Evolutionary conservation across 2,329 filamentous ascomycete genomes (phyloP), one percentile per base, ranked within the genome.

Genomic region (Penicillium sp.): DNA sequence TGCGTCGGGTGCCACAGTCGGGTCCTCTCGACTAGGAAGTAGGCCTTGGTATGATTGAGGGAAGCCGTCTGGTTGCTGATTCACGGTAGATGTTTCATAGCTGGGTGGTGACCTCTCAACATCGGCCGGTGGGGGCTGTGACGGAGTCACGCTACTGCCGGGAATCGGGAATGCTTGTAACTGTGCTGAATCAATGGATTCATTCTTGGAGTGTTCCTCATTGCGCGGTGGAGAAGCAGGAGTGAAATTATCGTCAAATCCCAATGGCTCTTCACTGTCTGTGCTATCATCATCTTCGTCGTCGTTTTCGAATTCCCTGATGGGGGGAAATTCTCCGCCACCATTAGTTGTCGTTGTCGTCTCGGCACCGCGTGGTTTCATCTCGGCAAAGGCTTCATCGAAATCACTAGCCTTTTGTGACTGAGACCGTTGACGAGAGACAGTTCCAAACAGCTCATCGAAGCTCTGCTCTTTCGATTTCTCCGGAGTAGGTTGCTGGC

Each of bases 161-260:
- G 72, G 70, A 35, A 71, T 60, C 63, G 74, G 63, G 68, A 75
- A 71, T 60, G 73, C 59, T 61, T 66, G 62, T 61, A 70, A 67
- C 59, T 68, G 72, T 63, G 66, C 69, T 59, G 63, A 73, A 61
- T 66, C 76, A 59, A 68, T 74, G 52, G 61, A 68, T 59, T 66
- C 67, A 30, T 61, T 66, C 59, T 65, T 63, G 47, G 64, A 60
- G 38, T 64, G 65, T 23, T 65, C 64, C 46, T 68, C 62, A n/a
- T 59, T 59, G 47, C 64, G 65, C 5, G 66, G 65, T 1, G 79
- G 73, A 45, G 77, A 81, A 28, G 83, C 81, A 14, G 89, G 85
- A 0, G 89, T 87, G 69, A 97, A 97, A 71, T 97, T 88, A 68
- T 99, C 94, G 50, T 95, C 93, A 68, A 97, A 97, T 0, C 92